A percentile compares a stretch with the other conserved stretches of the same genome.
phyloP scores from a whole-genome alignment of 768 basidiomycete genomes.

The Suillus americanus region DNA sequence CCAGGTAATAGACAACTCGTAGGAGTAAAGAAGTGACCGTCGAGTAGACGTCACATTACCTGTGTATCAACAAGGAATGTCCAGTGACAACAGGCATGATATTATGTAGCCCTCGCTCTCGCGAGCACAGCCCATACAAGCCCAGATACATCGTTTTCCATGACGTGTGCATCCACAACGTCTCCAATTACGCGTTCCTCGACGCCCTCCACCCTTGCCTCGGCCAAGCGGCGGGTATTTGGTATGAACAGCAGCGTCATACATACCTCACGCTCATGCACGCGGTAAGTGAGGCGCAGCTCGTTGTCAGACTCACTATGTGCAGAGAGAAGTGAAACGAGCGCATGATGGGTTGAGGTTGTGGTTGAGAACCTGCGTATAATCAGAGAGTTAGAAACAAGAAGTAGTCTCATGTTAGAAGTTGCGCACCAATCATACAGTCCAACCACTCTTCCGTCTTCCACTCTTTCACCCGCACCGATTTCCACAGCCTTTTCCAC shows the following conservation, averaged over 20 bases:
- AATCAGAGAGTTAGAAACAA: neutral
- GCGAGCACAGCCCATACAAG: slow-evolving; percentile 61
- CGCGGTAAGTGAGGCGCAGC: slow-evolving; percentile 63
- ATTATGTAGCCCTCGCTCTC: slow-evolving; percentile 31
- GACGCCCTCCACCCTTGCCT: slow-evolving; percentile 57
- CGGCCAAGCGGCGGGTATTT: slow-evolving; percentile 63
- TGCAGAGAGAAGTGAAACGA: slow-evolving; percentile 60
- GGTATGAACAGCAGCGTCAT: slow-evolving; percentile 69
- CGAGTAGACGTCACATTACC: neutral
- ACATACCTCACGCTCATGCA: slow-evolving; percentile 43
- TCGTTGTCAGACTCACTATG: slow-evolving; percentile 73
- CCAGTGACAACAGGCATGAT: neutral
- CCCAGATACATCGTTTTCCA: slow-evolving; percentile 63
- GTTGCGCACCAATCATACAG: slow-evolving; percentile 67
- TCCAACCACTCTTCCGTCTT: slow-evolving; percentile 62
- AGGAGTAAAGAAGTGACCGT: neutral
- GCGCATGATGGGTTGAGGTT: slow-evolving; percentile 59
- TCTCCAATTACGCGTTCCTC: slow-evolving; percentile 57
- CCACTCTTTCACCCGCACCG: slow-evolving; percentile 52
- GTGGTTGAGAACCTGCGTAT: slow-evolving; percentile 67
- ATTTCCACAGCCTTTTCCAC: slow-evolving; percentile 62
- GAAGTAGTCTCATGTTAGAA: neutral
- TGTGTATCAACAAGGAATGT: neutral
- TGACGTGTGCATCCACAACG: slow-evolving; percentile 59
- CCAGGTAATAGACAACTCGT: neutral